Evolutionary conservation across 2,329 filamentous ascomycete species (phyloP).

Genomic region (Triangularia verruculosa): DNA sequence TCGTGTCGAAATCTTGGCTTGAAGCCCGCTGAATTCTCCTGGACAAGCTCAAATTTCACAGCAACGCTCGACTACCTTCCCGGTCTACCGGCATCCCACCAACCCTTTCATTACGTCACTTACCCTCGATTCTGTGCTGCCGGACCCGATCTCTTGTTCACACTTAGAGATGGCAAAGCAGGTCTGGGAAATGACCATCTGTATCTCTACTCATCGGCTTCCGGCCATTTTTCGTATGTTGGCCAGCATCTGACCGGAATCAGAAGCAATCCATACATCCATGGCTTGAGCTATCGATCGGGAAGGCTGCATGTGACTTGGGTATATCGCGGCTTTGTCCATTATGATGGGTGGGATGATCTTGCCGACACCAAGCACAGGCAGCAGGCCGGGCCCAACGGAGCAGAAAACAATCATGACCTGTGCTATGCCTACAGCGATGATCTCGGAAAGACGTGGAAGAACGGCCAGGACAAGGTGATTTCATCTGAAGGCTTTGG

Average conservation of each 20-base stretch:
- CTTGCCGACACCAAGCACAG: conserved; percentile 40
- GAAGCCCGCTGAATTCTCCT: conserved; percentile 31
- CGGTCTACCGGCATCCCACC: conserved; percentile 30
- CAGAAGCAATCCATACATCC: conserved; percentile 50
- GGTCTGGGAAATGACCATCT: conserved; percentile 49
- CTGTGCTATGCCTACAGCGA: conserved; percentile 49
- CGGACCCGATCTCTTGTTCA: conserved; percentile 41
- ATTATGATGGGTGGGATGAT: conserved; percentile 43
- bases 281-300: conserved; percentile 38
- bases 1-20: conserved; percentile 35
- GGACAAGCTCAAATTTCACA: conserved; percentile 38
- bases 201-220: conserved; percentile 40
- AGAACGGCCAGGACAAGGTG: conserved; percentile 35
- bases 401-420: conserved; percentile 47
- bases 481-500: conserved; percentile 34
- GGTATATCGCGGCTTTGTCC: conserved; percentile 50
- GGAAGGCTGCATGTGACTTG: conserved; percentile 43
- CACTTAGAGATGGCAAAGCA: conserved; percentile 50
- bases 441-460: conserved; percentile 43
- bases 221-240: conserved; percentile 37
- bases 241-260: conserved; percentile 44
- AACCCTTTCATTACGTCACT: conserved; percentile 41
- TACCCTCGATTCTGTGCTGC: conserved; percentile 48
- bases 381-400: conserved; percentile 42
- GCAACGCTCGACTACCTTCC: conserved; percentile 37